A percentile compares a stretch with the other conserved stretches of the same genome.
Evolutionary conservation across 1,284 basidiomycete genomes (phyloP).

Genomic region (Apiotrichum domesticum): DNA sequence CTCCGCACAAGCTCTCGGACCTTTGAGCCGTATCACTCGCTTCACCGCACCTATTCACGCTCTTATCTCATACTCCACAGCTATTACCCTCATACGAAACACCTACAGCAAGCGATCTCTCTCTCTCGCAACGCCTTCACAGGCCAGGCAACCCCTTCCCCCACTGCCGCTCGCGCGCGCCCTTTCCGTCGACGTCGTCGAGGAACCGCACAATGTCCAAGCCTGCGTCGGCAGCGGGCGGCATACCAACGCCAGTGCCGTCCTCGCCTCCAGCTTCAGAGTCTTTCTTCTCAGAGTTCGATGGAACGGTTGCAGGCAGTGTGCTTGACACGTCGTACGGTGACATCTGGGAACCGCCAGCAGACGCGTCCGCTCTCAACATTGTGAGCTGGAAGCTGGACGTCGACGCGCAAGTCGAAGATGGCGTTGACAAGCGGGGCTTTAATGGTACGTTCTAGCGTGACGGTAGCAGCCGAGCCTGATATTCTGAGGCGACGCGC

Average conservation of each 20-base stretch:
- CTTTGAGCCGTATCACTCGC: no score
- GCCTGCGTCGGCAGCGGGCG: conserved; percentile 11
- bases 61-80: no score
- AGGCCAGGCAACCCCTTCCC: no score
- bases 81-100: no score
- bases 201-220: conserved; percentile 22
- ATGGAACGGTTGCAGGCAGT: conserved; percentile 38
- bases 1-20: no score
- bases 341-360: conserved; percentile 32
- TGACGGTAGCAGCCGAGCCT: no score
- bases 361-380: conserved; percentile 29
- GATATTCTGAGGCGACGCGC: no score
- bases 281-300: conserved; percentile 41
- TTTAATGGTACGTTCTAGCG: conserved; percentile 33
- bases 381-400: conserved; percentile 39
- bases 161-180: no score
- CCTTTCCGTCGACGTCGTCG: background rate
- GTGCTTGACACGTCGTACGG: conserved; percentile 33
- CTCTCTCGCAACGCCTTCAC: no score
- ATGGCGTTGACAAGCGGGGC: conserved; percentile 39
- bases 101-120: no score
- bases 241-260: conserved; percentile 21
- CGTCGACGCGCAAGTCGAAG: conserved; percentile 22
- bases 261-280: conserved; percentile 42
- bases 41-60: no score